Conservation (phyloP, 2,329 filamentous ascomycete species). For the Penicillium brevicompactum region DNA sequence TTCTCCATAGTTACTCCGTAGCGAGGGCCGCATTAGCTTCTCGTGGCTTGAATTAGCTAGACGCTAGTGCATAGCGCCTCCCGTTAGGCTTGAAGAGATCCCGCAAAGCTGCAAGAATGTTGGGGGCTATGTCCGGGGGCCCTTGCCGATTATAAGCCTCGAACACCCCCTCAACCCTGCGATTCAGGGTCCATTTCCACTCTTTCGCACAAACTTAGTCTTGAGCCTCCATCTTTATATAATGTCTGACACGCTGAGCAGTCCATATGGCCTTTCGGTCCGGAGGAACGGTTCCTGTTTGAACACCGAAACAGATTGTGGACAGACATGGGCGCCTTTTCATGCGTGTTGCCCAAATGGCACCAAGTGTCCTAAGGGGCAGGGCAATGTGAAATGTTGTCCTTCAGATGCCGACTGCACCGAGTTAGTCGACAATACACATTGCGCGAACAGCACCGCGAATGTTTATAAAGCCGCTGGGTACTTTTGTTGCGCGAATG, state of each 20-base stretch:
- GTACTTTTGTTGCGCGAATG: constrained; percentile 27
- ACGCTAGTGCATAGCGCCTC: not conserved
- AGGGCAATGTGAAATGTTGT: constrained; percentile 22
- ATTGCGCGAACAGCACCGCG: constrained; percentile 25
- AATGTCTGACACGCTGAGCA: constrained; percentile 3
- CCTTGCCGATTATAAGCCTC: not conserved
- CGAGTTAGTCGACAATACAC: constrained; percentile 7
- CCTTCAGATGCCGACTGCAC: constrained; percentile 18
- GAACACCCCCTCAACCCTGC: not conserved
- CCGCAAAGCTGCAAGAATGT: too few relatives aligned
- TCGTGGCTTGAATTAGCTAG: not conserved
- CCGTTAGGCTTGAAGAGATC: not conserved
- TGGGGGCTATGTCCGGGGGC: not conserved
- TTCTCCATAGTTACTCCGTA: not conserved
- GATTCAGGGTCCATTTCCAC: not conserved
- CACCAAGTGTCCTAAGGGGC: constrained; percentile 16
- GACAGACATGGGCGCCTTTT: constrained; percentile 20
- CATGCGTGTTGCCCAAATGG: constrained; percentile 20
- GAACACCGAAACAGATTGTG: constrained; percentile 20
- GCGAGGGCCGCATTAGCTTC: not conserved
- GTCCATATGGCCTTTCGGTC: constrained; percentile 12
- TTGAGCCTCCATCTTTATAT: not conserved
- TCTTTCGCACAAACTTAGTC: too few relatives aligned
- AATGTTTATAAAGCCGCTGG: constrained; percentile 25
- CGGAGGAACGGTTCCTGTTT: constrained; percentile 24